These are phyloP conservation scores for Spathaspora girioi DNA, from an alignment of 805 yeast species.

Conservation along the genomic window DNA sequence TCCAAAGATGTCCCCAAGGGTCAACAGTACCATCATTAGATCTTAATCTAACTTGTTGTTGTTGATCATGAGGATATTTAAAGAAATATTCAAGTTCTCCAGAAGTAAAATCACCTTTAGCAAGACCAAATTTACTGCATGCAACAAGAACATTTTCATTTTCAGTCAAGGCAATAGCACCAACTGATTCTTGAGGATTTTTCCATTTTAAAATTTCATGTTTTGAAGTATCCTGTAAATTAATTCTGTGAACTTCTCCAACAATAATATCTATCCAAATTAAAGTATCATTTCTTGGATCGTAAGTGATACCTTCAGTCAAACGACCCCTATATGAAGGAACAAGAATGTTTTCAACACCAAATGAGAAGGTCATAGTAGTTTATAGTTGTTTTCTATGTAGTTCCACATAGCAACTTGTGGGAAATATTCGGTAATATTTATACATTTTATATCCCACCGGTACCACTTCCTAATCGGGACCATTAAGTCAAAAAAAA, in stretches of 20 bases:
- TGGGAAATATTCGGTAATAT: not conserved
- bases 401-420: not conserved
- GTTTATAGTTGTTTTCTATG: not conserved
- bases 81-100: conserved; percentile 37
- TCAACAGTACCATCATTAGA: conserved; percentile 85
- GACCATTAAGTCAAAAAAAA: not conserved
- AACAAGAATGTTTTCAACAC: conserved; percentile 13
- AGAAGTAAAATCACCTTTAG: conserved; percentile 44
- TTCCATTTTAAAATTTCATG: conserved; percentile 39
- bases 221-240: conserved; percentile 11
- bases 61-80: conserved; percentile 29
- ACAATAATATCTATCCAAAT: conserved; percentile 43
- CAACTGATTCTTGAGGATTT: conserved; percentile 45
- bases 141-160: conserved; percentile 52
- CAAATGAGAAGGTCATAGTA: conserved; percentile 4
- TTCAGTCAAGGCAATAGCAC: conserved; percentile 68
- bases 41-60: conserved; percentile 21
- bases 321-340: conserved; percentile 43
- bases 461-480: not conserved
- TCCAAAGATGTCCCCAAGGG: conserved; percentile 71
- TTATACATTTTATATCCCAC: not conserved
- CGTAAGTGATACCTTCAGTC: conserved; percentile 66
- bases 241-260: conserved; percentile 36
- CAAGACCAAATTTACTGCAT: conserved; percentile 67
- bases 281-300: conserved; percentile 49